Percentiles rank a stretch among this genome's conserved stretches.
Evolutionary conservation across 768 basidiomycete genomes (phyloP).

Genomic region (Lyophyllum shimeji): DNA sequence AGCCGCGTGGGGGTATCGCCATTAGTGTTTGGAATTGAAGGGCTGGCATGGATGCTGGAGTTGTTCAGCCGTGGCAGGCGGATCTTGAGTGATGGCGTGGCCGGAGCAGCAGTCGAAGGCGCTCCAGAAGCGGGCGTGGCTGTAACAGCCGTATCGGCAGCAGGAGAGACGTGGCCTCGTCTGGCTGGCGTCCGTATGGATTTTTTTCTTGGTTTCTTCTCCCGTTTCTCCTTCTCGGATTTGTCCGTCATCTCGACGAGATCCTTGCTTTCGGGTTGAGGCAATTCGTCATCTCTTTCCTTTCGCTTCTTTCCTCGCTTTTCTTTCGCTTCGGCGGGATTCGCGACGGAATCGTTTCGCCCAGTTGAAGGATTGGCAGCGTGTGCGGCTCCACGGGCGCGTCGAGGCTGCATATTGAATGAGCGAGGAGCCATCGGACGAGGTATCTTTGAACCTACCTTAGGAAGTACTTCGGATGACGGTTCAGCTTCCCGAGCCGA

Average conservation of each 20-base stretch:
- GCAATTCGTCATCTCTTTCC: conserved; percentile 38
- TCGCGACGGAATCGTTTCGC: conserved; percentile 27
- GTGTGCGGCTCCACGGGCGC: conserved; percentile 1
- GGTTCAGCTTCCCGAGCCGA: conserved; percentile 10
- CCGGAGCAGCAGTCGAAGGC: conserved; percentile 27
- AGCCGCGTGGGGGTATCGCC: conserved; percentile 26
- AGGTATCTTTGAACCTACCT: conserved; percentile 10
- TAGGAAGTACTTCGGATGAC: conserved; percentile 11
- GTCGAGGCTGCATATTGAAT: conserved; percentile 14
- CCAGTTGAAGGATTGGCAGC: conserved; percentile 24
- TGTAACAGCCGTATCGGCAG: conserved; percentile 2
- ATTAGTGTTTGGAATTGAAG: conserved; percentile 20
- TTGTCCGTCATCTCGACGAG: conserved; percentile 22
- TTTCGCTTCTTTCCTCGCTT: conserved; percentile 44
- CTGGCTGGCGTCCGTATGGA: conserved; percentile 32
- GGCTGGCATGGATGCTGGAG: conserved; percentile 19
- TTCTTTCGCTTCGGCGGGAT: conserved; percentile 27
- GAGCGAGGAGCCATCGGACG: background rate
- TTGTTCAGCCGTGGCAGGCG: conserved; percentile 50
- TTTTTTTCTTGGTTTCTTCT: conserved; percentile 27
- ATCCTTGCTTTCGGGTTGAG: conserved; percentile 14
- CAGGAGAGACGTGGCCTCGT: conserved; percentile 14
- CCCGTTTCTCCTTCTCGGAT: conserved; percentile 23
- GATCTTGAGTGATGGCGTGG: conserved; percentile 54
- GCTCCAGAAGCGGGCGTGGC: conserved; percentile 20